A percentile compares a stretch with the other conserved stretches of the same genome.
phyloP scores from a whole-genome alignment of 331 rosid genomes.

The Acacia concinna region DNA sequence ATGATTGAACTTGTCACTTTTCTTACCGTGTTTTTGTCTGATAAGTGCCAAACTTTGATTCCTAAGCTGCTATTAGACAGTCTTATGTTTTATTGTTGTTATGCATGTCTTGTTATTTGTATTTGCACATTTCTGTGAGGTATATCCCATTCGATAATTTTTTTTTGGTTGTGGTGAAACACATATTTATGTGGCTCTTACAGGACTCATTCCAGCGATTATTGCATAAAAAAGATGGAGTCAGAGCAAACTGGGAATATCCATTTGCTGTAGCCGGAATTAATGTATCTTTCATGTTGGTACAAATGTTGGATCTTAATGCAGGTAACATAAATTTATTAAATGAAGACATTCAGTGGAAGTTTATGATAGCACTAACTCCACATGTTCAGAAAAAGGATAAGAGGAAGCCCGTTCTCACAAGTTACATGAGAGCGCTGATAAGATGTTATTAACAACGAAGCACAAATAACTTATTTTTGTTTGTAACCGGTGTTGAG shows the following conservation, averaged over 20 bases:
- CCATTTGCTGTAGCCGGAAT: constrained; percentile 97
- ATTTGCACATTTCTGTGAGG: neutral
- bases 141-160: neutral
- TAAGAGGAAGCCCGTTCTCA: too few species aligned
- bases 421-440: neutral
- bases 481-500: neutral
- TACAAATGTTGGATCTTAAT: constrained; percentile 83
- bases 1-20: neutral
- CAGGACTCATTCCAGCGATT: constrained; percentile 84
- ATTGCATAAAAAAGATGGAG: constrained; percentile 81
- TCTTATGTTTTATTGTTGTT: neutral
- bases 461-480: neutral
- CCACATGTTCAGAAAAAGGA: neutral
- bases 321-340: constrained; percentile 56
- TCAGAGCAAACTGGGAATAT: constrained; percentile 94
- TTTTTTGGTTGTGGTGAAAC: constrained; percentile 20
- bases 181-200: constrained; percentile 33
- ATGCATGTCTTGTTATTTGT: constrained; percentile 2
- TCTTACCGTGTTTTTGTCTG: neutral
- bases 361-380: neutral
- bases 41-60: neutral
- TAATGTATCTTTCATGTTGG: constrained; percentile 86
- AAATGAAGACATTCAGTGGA: constrained; percentile 14
- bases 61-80: neutral
- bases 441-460: neutral